A percentile compares a stretch with the other conserved stretches of the same genome.
phyloP scores from a whole-genome alignment of 2,329 filamentous ascomycete genomes.

The Anisogramma anomala region DNA sequence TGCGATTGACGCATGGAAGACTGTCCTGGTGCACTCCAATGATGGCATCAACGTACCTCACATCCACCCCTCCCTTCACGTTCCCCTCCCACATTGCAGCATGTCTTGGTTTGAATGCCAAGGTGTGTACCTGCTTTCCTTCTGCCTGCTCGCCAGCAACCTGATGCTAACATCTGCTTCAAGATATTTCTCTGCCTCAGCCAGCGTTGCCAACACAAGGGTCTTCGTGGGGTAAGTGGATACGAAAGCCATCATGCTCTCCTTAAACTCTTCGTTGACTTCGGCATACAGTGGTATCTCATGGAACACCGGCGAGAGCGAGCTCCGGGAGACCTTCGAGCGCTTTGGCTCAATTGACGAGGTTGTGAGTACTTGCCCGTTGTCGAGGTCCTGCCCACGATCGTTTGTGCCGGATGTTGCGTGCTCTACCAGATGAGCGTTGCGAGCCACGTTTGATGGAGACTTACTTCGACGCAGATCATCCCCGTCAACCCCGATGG shows the following conservation, averaged over 20 bases:
- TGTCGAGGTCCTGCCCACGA: neutral
- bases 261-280: neutral
- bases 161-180: neutral
- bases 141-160: neutral
- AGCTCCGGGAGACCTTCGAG: neutral
- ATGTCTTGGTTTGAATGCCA: neutral
- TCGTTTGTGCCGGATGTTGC: neutral
- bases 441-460: no score
- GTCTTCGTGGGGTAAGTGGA: constrained; percentile 3
- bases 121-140: neutral
- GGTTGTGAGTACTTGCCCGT: neutral
- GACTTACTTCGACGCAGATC: neutral
- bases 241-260: neutral
- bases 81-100: neutral
- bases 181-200: constrained; percentile 5
- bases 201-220: neutral
- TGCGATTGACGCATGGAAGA: no score
- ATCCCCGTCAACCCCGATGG: neutral
- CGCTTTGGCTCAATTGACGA: neutral
- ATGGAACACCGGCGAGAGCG: neutral
- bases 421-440: neutral
- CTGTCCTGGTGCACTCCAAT: no score
- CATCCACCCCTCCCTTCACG: neutral
- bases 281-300: neutral
- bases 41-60: no score